phyloP scores from a whole-genome alignment of 2,329 filamentous ascomycete species.

The Penicillium sp. region DNA sequence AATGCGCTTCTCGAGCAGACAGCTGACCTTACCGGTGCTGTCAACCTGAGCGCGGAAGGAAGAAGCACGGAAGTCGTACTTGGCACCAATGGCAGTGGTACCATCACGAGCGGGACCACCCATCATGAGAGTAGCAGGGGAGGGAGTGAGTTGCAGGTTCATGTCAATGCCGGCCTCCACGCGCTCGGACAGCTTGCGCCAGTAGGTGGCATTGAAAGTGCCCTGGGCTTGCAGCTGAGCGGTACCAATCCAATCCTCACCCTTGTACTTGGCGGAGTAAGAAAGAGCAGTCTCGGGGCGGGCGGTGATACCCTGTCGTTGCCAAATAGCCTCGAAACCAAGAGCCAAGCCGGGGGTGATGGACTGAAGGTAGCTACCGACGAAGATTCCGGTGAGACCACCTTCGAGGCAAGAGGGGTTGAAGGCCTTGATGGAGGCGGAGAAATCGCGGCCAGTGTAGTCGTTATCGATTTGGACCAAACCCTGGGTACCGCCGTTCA shows the following conservation, averaged over 20 bases:
- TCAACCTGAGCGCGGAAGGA: constrained; percentile 96
- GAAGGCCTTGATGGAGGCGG: constrained; percentile 84
- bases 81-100: constrained; percentile 84
- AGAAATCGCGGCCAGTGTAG: constrained; percentile 91
- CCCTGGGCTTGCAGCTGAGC: constrained; percentile 87
- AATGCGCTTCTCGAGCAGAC: constrained; percentile 91
- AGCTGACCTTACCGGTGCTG: constrained; percentile 88
- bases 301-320: constrained; percentile 75
- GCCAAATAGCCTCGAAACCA: constrained; percentile 90
- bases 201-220: constrained; percentile 86
- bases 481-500: constrained; percentile 70
- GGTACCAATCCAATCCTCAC: constrained; percentile 86
- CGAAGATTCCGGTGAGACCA: constrained; percentile 88
- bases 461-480: constrained; percentile 95
- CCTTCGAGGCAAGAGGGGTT: constrained; percentile 95
- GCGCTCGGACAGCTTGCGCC: constrained; percentile 86
- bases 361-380: constrained; percentile 92
- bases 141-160: constrained; percentile 74
- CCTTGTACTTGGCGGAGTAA: constrained; percentile 88
- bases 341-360: constrained; percentile 82
- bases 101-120: constrained; percentile 80
- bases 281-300: constrained; percentile 88
- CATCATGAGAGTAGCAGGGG: constrained; percentile 65
- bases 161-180: constrained; percentile 95
- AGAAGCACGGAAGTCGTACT: constrained; percentile 96